Evolutionary conservation across 768 basidiomycete genomes (phyloP).

Genomic region (Leccinum variicolor): DNA sequence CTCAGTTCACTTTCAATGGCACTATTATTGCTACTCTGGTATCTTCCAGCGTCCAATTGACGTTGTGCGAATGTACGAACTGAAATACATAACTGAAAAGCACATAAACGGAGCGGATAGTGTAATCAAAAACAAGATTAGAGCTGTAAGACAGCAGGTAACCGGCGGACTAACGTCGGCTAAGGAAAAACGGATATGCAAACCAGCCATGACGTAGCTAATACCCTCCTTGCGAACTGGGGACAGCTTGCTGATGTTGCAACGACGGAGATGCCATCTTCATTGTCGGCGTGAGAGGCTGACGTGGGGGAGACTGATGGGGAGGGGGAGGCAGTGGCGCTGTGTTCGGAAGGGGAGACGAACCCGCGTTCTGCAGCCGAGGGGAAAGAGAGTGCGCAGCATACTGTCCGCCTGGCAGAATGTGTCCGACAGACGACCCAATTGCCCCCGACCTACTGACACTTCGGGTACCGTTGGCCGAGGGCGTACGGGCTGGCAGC

Average conservation of each 20-base stretch:
- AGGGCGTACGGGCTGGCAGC: conserved; percentile 47
- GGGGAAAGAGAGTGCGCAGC: conserved; percentile 46
- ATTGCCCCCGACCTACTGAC: conserved; percentile 31
- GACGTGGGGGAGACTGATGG: conserved; percentile 48
- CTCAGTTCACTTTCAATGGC: neutral
- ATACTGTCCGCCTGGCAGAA: conserved; percentile 40
- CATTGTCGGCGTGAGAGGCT: conserved; percentile 49
- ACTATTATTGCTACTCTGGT: neutral
- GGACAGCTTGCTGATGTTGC: conserved; percentile 52
- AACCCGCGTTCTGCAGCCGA: conserved; percentile 43
- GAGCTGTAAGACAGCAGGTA: conserved; percentile 18
- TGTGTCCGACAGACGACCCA: conserved; percentile 22
- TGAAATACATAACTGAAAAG: conserved; percentile 37
- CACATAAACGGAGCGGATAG: conserved; percentile 36
- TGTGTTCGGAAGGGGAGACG: conserved; percentile 44
- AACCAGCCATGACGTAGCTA: conserved; percentile 27
- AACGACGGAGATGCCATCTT: conserved; percentile 52
- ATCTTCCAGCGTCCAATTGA: conserved; percentile 19
- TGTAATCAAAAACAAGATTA: conserved; percentile 33
- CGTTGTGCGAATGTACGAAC: conserved; percentile 27
- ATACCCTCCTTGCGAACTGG: conserved; percentile 52
- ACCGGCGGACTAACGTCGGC: conserved; percentile 6
- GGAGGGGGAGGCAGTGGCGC: conserved; percentile 32
- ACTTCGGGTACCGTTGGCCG: conserved; percentile 54
- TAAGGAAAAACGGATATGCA: conserved; percentile 11